Percentiles rank a stretch among this genome's conserved stretches.
Evolutionary conservation across 2,329 filamentous ascomycete species (phyloP).

Genomic region (Aspergillus japonicus): DNA sequence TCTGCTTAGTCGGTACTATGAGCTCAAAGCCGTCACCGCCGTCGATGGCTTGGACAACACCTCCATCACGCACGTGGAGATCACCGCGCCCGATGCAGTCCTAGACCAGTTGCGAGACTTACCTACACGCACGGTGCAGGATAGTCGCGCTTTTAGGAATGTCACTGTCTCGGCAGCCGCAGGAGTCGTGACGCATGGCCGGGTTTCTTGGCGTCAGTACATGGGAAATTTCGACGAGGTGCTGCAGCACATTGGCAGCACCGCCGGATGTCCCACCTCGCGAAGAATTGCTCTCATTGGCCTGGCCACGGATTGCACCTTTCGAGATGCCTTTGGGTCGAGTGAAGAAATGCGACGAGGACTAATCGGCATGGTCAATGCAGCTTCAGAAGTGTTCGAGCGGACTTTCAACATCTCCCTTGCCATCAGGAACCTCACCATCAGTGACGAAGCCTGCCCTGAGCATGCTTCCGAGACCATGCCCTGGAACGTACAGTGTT

Average conservation of each 20-base stretch:
- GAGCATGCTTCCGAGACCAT: conserved; percentile 57
- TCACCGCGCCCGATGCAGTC: too few species aligned
- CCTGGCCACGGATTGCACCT: conserved; percentile 86
- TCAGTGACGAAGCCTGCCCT: conserved; percentile 71
- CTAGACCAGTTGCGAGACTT: too few species aligned
- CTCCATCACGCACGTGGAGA: too few species aligned
- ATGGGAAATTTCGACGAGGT: conserved; percentile 40
- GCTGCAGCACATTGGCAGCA: conserved; percentile 69
- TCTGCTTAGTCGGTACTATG: conserved; percentile 3
- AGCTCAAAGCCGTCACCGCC: not conserved
- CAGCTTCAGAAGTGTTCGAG: conserved; percentile 82
- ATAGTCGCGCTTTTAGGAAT: too few species aligned
- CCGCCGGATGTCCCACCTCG: conserved; percentile 75
- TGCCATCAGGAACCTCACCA: conserved; percentile 77
- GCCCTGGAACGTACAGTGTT: conserved; percentile 24
- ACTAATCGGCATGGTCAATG: conserved; percentile 64
- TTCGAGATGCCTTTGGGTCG: conserved; percentile 68
- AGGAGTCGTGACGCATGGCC: not conserved
- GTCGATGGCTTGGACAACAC: too few species aligned
- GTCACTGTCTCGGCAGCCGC: not conserved
- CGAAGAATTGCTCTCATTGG: conserved; percentile 84
- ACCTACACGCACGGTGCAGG: too few species aligned
- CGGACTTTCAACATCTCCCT: conserved; percentile 88
- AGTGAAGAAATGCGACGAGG: conserved; percentile 45
- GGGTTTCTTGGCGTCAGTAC: not conserved